Conservation (phyloP, 1,284 basidiomycete genomes). For the Mycena sp. region DNA sequence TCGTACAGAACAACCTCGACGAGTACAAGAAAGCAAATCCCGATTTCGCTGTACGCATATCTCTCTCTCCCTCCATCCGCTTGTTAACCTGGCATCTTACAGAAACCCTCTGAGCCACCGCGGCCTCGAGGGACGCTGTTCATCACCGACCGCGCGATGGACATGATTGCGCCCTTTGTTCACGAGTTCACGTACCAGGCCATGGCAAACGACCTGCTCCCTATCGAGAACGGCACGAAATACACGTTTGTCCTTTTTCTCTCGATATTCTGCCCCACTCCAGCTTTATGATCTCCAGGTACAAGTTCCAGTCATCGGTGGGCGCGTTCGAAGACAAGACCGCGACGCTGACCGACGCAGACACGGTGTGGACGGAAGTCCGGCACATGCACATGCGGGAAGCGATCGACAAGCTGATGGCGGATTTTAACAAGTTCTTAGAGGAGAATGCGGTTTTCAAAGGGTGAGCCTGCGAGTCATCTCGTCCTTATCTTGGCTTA, state of each 20-base stretch:
- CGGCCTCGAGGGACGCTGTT: conserved; percentile 87
- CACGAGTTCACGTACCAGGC: conserved; percentile 99
- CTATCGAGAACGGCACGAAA: conserved; percentile 85
- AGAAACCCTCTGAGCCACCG: conserved; percentile 74
- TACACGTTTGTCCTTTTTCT: conserved; percentile 70
- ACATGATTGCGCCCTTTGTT: conserved; percentile 88
- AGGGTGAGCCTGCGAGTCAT: conserved; percentile 60
- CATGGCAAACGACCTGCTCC: conserved; percentile 95
- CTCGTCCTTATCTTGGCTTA: conserved; percentile 4
- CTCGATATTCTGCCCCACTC: background rate
- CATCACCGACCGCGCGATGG: conserved; percentile 96
- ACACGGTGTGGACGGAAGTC: conserved; percentile 91
- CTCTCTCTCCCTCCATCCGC: background rate
- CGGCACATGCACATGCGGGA: conserved; percentile 99
- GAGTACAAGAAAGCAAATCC: conserved; percentile 87
- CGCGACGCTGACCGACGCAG: conserved; percentile 85
- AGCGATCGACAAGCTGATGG: conserved; percentile 96
- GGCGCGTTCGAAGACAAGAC: conserved; percentile 90
- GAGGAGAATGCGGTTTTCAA: conserved; percentile 94
- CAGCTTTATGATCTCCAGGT: conserved; percentile 53
- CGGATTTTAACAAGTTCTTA: conserved; percentile 93
- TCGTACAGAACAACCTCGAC: conserved; percentile 85
- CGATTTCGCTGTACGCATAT: conserved; percentile 78
- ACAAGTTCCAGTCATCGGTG: conserved; percentile 87
- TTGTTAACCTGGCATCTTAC: conserved; percentile 24